Percentiles rank a stretch among this genome's conserved stretches.
These are phyloP conservation scores for Mucor circinelloides DNA, from an alignment of 371 early-diverging fungal species.

Conservation along the genomic window DNA sequence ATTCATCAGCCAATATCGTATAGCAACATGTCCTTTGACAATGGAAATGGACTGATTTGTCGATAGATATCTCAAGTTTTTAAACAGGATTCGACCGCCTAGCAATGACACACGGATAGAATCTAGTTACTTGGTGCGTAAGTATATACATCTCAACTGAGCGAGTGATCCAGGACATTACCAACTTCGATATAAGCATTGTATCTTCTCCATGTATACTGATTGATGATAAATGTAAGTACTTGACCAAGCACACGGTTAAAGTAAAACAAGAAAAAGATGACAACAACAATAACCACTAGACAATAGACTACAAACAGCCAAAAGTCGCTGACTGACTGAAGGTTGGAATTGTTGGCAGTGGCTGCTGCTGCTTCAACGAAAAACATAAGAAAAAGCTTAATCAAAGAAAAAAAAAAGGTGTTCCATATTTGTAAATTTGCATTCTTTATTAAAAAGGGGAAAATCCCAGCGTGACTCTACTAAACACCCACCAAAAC, in stretches of 20 bases:
- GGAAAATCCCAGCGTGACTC: neutral
- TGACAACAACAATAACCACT: conserved; percentile 69
- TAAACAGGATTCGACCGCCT: conserved; percentile 82
- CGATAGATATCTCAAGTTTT: conserved; percentile 74
- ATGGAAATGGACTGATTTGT: conserved; percentile 75
- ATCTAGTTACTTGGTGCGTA: conserved; percentile 46
- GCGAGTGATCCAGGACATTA: too few species aligned
- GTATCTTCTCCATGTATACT: conserved; percentile 74
- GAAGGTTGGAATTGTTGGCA: conserved; percentile 7
- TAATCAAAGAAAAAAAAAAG: neutral
- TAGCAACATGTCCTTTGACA: conserved; percentile 78
- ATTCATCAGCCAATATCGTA: conserved; percentile 76
- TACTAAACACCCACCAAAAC: too few species aligned
- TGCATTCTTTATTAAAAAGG: neutral
- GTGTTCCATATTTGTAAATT: neutral
- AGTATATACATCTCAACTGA: too few species aligned
- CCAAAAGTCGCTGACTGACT: conserved; percentile 48
- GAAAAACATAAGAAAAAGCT: neutral
- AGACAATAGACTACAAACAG: conserved; percentile 72
- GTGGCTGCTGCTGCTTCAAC: conserved; percentile 3
- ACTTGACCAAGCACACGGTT: conserved; percentile 70
- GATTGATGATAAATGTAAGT: conserved; percentile 66
- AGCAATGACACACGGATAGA: conserved; percentile 76
- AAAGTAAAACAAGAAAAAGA: conserved; percentile 80
- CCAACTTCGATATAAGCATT: conserved; percentile 78